Conservation (phyloP, 192 early-diverging fungal genomes). For the Podila clonocystis region DNA sequence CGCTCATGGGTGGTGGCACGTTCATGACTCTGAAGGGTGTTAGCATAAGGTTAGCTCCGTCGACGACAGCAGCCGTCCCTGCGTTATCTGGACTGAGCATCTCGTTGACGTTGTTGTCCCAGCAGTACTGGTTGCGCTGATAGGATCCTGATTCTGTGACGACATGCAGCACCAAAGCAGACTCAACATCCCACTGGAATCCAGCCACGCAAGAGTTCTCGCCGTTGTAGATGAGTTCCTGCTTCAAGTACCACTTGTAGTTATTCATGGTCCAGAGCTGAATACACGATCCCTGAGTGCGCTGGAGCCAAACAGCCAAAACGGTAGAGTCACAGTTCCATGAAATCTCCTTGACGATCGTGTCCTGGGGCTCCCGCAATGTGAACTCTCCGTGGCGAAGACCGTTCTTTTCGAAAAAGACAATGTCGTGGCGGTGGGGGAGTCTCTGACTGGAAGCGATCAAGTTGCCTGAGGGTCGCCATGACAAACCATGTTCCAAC, state of each 20-base stretch:
- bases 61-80: constrained; percentile 20
- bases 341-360: constrained; percentile 66
- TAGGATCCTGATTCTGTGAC: constrained; percentile 54
- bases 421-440: constrained; percentile 84
- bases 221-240: constrained; percentile 70
- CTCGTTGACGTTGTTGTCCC: constrained; percentile 43
- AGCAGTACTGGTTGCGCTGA: constrained; percentile 43
- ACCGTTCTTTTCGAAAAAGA: constrained; percentile 96
- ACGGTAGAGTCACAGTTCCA: constrained; percentile 95
- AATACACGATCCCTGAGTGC: constrained; percentile 54
- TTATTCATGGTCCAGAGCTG: constrained; percentile 95
- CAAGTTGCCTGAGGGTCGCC: constrained; percentile 88
- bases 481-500: constrained; percentile 82
- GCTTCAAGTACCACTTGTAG: constrained; percentile 98
- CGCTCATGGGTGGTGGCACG: constrained; percentile 95
- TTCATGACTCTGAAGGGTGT: constrained; percentile 87
- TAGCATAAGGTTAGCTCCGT: constrained; percentile 59
- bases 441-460: constrained; percentile 83
- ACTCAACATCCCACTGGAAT: constrained; percentile 89
- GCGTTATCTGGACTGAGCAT: constrained; percentile 27
- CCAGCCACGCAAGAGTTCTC: constrained; percentile 52
- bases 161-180: constrained; percentile 70
- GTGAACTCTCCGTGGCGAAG: constrained; percentile 93
- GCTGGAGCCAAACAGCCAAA: constrained; percentile 75
- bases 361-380: constrained; percentile 64